phyloP scores from a whole-genome alignment of 2,329 filamentous ascomycete genomes.

The Aspergillus sp. region DNA sequence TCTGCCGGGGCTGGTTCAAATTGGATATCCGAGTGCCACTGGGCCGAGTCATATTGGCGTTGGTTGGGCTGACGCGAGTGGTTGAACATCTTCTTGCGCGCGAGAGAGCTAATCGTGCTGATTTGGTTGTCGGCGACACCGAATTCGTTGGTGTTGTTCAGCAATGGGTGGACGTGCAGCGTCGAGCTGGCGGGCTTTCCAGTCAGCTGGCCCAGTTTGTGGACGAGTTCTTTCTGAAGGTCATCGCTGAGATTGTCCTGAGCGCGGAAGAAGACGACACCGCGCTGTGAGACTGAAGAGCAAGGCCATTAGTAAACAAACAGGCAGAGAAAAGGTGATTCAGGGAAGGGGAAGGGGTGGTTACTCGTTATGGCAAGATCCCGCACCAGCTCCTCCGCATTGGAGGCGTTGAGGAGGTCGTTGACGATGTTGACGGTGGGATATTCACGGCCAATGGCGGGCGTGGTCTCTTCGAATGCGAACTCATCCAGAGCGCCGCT shows the following conservation, averaged over 20 bases:
- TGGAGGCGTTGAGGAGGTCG: constrained; percentile 51
- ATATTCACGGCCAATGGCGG: constrained; percentile 39
- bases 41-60: constrained; percentile 38
- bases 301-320: background rate
- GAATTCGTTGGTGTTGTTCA: constrained; percentile 51
- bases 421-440: constrained; percentile 43
- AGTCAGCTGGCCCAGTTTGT: constrained; percentile 55
- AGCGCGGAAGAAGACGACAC: constrained; percentile 66
- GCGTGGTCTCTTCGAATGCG: constrained; percentile 38
- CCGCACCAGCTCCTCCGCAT: constrained; percentile 59
- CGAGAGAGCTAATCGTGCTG: constrained; percentile 58
- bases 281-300: constrained; percentile 58
- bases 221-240: constrained; percentile 61
- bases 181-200: constrained; percentile 55
- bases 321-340: background rate
- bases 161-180: constrained; percentile 58
- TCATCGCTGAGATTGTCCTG: constrained; percentile 59
- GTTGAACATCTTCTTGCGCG: constrained; percentile 45
- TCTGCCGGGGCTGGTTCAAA: constrained; percentile 62
- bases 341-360: constrained; percentile 6
- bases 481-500: constrained; percentile 30
- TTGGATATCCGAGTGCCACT: constrained; percentile 58
- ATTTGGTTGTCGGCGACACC: constrained; percentile 57
- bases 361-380: constrained; percentile 65
- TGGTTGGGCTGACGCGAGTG: constrained; percentile 26